A percentile compares a stretch with the other conserved stretches of the same genome.
These are phyloP conservation scores for Zizania latifolia DNA, from an alignment of 176 grass and related monocot species.

Conservation along the genomic window DNA sequence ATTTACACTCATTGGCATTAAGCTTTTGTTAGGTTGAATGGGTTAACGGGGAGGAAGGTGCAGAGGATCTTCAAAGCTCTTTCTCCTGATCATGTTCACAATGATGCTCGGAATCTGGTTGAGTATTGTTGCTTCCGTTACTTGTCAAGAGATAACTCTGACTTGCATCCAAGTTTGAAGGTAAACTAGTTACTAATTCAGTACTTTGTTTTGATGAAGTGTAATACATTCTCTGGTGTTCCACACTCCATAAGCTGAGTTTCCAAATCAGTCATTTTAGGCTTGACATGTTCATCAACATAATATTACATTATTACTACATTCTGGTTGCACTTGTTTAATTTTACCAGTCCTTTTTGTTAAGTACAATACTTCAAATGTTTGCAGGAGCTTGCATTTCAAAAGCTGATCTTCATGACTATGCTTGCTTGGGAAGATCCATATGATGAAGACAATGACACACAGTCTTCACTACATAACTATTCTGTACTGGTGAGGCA, in stretches of 20 bases:
- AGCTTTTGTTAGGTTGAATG: conserved; percentile 66
- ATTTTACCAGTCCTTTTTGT: conserved; percentile 17
- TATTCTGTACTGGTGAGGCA: conserved; percentile 63
- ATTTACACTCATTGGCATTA: conserved; percentile 22
- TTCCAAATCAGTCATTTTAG: neutral
- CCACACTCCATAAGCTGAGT: neutral
- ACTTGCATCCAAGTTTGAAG: conserved; percentile 84
- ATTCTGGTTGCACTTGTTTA: conserved; percentile 18
- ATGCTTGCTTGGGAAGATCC: conserved; percentile 97
- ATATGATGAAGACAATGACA: conserved; percentile 34
- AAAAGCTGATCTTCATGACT: conserved; percentile 94
- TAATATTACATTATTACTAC: conserved; percentile 2
- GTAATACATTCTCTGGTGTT: neutral
- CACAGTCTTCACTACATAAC: conserved; percentile 40
- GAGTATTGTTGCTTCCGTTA: conserved; percentile 98
- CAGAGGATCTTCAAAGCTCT: conserved; percentile 76
- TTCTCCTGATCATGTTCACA: conserved; percentile 51
- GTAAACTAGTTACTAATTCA: conserved; percentile 40
- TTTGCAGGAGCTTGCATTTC: conserved; percentile 84
- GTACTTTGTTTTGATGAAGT: conserved; percentile 4
- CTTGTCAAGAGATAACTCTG: conserved; percentile 72
- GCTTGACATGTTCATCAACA: conserved; percentile 2
- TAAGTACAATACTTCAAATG: neutral
- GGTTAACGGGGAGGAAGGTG: conserved; percentile 70
- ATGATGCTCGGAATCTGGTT: conserved; percentile 70